A percentile compares a stretch with the other conserved stretches of the same genome.
Conservation (phyloP, 257 asterid genomes). For the Penstemon eatonii region DNA sequence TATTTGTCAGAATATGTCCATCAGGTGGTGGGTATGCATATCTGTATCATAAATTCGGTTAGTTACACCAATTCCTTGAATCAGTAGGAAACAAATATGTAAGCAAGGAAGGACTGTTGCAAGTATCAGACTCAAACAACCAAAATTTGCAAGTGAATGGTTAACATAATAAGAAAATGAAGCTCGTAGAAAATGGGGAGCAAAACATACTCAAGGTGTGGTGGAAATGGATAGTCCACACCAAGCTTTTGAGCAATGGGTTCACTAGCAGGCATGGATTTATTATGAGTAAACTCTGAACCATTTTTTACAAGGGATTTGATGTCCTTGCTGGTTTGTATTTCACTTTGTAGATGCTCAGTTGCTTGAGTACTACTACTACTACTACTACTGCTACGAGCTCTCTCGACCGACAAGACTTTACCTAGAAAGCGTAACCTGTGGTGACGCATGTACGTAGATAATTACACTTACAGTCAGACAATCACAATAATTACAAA, state of each 20-base stretch:
- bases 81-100: not conserved
- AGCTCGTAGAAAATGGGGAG: conserved; percentile 5
- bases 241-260: conserved; percentile 88
- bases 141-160: conserved; percentile 2
- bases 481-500: not conserved
- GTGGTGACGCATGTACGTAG: conserved; percentile 7
- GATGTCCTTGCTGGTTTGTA: conserved; percentile 33
- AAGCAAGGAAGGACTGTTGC: conserved; percentile 20
- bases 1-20: conserved; percentile 84
- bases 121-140: conserved; percentile 18
- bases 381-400: conserved; percentile 25
- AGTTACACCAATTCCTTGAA: conserved; percentile 12
- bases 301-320: conserved; percentile 31
- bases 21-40: conserved; percentile 95
- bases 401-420: conserved; percentile 69
- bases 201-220: conserved; percentile 79
- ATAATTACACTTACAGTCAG: conserved; percentile 3
- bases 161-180: not conserved
- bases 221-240: conserved; percentile 89
- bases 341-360: conserved; percentile 37
- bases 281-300: conserved; percentile 33
- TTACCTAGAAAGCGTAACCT: conserved; percentile 89
- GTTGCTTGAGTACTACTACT: conserved; percentile 36
- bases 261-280: conserved; percentile 36
- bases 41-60: conserved; percentile 45